Evolutionary conservation across 768 basidiomycete genomes (phyloP), one percentile per base, ranked within the genome.

Genomic region (Kwoniella sp.): DNA sequence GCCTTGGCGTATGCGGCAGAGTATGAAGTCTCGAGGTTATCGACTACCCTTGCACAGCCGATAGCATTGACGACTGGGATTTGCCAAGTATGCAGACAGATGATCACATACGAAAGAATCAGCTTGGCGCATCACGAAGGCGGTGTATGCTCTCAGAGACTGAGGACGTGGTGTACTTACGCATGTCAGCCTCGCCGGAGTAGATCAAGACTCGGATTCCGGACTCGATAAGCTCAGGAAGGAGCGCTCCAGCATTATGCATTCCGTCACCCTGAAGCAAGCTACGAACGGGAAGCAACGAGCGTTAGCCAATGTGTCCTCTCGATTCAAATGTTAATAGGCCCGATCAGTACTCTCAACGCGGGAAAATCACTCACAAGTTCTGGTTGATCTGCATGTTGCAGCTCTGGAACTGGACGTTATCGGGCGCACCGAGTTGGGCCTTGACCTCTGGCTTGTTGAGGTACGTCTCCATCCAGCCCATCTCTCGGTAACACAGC

Each of bases 381-480:
- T 86, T 89, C 76, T 87, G 87, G 82, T 93, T 93, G 60, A 96
- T 86, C 55, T 89, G 79, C 81, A 82, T 82, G 75, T 83, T 83
- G 76, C 83, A 83, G 31, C 73, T 72, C 67, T 81, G 67, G 72
- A 81, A 82, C 20, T 71, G 66, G 31, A 78, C 66, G 31, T 75
- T 65, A 25, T 58, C 69, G 5, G 79, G 78, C 13, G 75, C 79
- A 38, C 82, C 82, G 67, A 82, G 92, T 81, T 91, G 86, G n/a
- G 84, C 85, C 83, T 95, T 95, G 79, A 88, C 83, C 62, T 85
- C 85, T 4, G 88, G 85, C 57, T 86, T 82, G 78, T 97, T 96
- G 85, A 97, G 84, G 86, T 88, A 97, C 0, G 84, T 85, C 71
- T 96, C 94, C 75, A 96, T 87, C 90, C 91, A 96, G 20, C 80